Percentiles rank a stretch among this genome's conserved stretches.
Evolutionary conservation across 306 rosid species (phyloP).

Genomic region (Quercus wislizeni): DNA sequence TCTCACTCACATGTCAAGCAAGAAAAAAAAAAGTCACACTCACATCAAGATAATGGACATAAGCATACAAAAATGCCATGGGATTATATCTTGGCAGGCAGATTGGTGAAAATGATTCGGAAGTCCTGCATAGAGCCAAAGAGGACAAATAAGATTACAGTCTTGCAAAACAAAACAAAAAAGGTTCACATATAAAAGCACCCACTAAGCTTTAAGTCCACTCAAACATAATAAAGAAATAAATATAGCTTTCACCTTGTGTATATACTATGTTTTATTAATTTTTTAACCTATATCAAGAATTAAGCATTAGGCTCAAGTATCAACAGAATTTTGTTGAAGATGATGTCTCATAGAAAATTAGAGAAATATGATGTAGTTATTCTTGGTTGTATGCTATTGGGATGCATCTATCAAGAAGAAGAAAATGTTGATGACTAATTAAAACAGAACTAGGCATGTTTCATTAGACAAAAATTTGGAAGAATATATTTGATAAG

Average conservation of each 20-base stretch:
- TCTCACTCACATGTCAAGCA: slow-evolving; percentile 51
- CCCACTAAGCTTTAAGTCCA: neutral
- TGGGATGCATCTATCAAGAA: neutral
- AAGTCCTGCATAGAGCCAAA: slow-evolving; percentile 69
- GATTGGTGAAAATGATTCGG: slow-evolving; percentile 91
- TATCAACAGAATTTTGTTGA: neutral
- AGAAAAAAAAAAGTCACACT: slow-evolving; percentile 26
- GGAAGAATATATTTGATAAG: neutral
- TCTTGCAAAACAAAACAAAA: neutral
- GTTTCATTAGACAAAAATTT: neutral
- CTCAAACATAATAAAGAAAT: neutral
- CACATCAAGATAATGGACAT: slow-evolving; percentile 86
- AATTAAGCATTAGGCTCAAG: neutral
- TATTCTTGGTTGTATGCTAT: neutral
- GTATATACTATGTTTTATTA: neutral
- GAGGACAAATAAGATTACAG: slow-evolving; percentile 4
- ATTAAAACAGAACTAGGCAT: neutral
- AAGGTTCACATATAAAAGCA: neutral
- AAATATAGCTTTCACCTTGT: neutral
- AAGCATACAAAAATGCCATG: slow-evolving; percentile 89
- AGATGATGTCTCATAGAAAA: neutral
- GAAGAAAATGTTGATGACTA: neutral
- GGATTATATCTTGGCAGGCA: slow-evolving; percentile 97
- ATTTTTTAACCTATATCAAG: neutral
- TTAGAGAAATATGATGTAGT: neutral